Evolutionary conservation across 78 protist species (phyloP).

Genomic region (Capsaspora owczarzaki): DNA sequence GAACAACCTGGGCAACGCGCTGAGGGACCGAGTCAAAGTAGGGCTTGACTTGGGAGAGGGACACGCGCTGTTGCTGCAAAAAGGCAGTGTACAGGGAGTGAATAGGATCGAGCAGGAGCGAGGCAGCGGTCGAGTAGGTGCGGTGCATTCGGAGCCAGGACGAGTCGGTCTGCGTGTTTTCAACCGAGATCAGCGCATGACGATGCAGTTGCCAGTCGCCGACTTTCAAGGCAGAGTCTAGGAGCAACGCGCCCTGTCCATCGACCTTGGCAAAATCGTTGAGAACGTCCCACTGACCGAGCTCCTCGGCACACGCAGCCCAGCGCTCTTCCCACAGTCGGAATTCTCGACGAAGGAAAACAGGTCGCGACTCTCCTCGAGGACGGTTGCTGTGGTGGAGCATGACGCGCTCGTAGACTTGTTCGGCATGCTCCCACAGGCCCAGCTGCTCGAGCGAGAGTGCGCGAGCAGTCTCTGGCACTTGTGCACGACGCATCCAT

Average conservation of each 20-base stretch:
- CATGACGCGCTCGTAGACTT: not conserved
- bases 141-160: no score
- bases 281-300: conserved; percentile 71
- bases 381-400: not conserved
- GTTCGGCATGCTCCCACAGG: not conserved
- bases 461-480: not conserved
- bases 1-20: not conserved
- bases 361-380: no score
- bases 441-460: not conserved
- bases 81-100: no score
- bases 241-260: not conserved
- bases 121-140: no score
- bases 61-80: no score
- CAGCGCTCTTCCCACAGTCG: conserved; percentile 76
- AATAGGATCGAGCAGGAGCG: no score
- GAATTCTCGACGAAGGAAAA: not conserved
- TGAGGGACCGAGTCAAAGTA: not conserved
- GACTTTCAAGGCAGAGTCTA: conserved; percentile 56
- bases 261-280: conserved; percentile 29
- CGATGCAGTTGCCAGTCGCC: conserved; percentile 17
- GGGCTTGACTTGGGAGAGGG: not conserved
- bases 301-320: conserved; percentile 58
- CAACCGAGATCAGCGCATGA: not conserved
- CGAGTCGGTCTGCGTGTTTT: no score
- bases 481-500: not conserved